Conservation (phyloP, 2,329 filamentous ascomycete genomes). For the Fusarium burgessii region DNA sequence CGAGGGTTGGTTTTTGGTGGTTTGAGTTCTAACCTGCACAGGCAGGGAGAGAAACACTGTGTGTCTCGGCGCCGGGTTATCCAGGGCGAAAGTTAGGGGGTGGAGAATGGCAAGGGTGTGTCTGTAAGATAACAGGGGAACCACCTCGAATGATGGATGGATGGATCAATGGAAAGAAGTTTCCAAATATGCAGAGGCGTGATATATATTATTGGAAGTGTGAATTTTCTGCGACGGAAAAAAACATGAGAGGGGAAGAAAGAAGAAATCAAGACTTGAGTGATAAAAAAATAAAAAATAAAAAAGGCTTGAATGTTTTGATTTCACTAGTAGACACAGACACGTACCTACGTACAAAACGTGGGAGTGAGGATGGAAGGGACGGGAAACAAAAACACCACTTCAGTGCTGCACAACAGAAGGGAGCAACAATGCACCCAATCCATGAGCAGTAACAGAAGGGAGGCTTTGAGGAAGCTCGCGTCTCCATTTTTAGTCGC, state of each 20-base stretch:
- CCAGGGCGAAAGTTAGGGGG: constrained; percentile 35
- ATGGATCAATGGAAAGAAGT: constrained; percentile 25
- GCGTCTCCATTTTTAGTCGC: not conserved
- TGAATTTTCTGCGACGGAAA: not conserved
- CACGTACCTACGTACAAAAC: constrained; percentile 24
- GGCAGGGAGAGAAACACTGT: constrained; percentile 42
- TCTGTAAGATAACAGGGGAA: constrained; percentile 32
- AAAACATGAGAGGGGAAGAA: not conserved
- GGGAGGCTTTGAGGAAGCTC: constrained; percentile 11
- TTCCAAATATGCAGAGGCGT: constrained; percentile 4
- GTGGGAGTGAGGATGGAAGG: constrained; percentile 23
- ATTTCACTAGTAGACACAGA: not conserved
- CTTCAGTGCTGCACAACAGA: not conserved
- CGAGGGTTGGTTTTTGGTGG: constrained; percentile 41
- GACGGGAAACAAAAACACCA: constrained; percentile 16
- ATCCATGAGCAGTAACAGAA: constrained; percentile 15
- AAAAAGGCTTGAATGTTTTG: constrained; percentile 12
- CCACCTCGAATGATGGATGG: constrained; percentile 26
- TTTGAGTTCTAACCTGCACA: constrained; percentile 37
- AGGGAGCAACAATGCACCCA: constrained; percentile 37
- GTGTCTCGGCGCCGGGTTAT: constrained; percentile 46
- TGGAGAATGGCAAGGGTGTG: constrained; percentile 25
- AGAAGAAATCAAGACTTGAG: not conserved
- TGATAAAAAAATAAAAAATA: not conserved
- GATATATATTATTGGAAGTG: not conserved